phyloP scores from a whole-genome alignment of 2,329 filamentous ascomycete genomes.

The Alternaria sp. region DNA sequence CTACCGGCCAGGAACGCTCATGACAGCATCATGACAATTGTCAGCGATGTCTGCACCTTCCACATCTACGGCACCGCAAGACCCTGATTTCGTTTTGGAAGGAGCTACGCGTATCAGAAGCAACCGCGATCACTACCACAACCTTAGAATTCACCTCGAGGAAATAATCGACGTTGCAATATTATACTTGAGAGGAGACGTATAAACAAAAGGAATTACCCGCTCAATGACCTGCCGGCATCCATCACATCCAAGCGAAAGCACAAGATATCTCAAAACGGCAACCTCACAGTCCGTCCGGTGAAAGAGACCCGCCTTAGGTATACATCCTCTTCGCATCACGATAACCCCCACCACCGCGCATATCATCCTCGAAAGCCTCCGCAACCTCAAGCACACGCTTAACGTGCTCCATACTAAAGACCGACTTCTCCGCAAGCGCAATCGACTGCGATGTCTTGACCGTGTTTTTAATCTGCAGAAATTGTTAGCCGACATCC shows the following conservation, averaged over 20 bases:
- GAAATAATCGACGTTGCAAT: background rate
- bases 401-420: slow-evolving; percentile 80
- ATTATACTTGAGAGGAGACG: background rate
- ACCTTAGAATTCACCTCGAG: too few relatives aligned
- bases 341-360: slow-evolving; percentile 78
- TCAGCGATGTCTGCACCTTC: background rate
- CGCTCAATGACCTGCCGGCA: background rate
- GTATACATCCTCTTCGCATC: slow-evolving; percentile 86
- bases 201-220: background rate
- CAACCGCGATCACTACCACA: too few relatives aligned
- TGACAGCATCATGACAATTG: background rate
- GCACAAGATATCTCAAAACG: background rate
- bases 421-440: slow-evolving; percentile 71
- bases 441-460: slow-evolving; percentile 83
- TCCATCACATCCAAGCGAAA: background rate
- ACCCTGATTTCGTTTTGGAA: background rate
- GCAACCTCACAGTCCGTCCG: background rate
- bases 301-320: slow-evolving; percentile 36
- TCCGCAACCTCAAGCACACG: slow-evolving; percentile 84
- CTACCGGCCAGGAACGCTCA: background rate
- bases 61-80: background rate
- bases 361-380: slow-evolving; percentile 82
- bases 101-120: background rate
- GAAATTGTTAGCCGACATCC: slow-evolving; percentile 10
- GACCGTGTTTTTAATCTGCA: slow-evolving; percentile 86